These are phyloP conservation scores for Hypericum perforatum DNA, from an alignment of 345 rosid genomes.

Conservation along the genomic window DNA sequence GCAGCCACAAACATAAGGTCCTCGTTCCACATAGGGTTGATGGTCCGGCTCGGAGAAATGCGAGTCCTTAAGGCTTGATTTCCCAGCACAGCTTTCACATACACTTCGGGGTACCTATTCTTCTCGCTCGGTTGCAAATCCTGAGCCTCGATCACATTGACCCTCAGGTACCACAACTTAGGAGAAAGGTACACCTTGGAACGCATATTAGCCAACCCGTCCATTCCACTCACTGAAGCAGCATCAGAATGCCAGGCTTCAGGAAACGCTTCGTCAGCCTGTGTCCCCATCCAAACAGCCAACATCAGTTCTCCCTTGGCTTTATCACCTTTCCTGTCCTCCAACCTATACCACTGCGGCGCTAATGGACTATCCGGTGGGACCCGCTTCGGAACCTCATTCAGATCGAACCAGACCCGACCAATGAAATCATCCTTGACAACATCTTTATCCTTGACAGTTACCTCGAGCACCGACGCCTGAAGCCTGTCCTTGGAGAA, in stretches of 20 bases:
- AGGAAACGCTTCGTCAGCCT: slow-evolving; percentile 90
- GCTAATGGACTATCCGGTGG: slow-evolving; percentile 96
- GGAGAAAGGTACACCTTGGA: slow-evolving; percentile 95
- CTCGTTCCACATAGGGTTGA: slow-evolving; percentile 70
- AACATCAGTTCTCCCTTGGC: slow-evolving; percentile 84
- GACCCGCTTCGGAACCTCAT: slow-evolving; percentile 65
- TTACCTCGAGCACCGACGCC: slow-evolving; percentile 63
- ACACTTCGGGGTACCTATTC: slow-evolving; percentile 50
- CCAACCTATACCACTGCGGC: slow-evolving; percentile 86
- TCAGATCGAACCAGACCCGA: slow-evolving; percentile 38
- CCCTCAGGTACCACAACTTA: slow-evolving; percentile 71
- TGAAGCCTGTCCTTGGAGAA: slow-evolving; percentile 80
- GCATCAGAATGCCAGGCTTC: slow-evolving; percentile 99
- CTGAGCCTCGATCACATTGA: slow-evolving; percentile 69
- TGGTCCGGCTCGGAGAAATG: slow-evolving; percentile 33
- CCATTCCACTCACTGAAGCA: slow-evolving; percentile 56
- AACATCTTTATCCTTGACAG: slow-evolving; percentile 67
- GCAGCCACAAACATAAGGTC: slow-evolving; percentile 91
- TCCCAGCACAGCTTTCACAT: slow-evolving; percentile 51
- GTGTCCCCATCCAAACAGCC: slow-evolving; percentile 96
- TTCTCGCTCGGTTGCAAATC: slow-evolving; percentile 65
- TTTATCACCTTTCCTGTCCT: slow-evolving; percentile 52
- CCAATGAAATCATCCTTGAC: slow-evolving; percentile 83
- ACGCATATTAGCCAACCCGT: slow-evolving; percentile 52
- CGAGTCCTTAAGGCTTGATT: slow-evolving; percentile 51